phyloP scores from a whole-genome alignment of 208 protist genomes.

The Trypanosomatidae sp. region DNA sequence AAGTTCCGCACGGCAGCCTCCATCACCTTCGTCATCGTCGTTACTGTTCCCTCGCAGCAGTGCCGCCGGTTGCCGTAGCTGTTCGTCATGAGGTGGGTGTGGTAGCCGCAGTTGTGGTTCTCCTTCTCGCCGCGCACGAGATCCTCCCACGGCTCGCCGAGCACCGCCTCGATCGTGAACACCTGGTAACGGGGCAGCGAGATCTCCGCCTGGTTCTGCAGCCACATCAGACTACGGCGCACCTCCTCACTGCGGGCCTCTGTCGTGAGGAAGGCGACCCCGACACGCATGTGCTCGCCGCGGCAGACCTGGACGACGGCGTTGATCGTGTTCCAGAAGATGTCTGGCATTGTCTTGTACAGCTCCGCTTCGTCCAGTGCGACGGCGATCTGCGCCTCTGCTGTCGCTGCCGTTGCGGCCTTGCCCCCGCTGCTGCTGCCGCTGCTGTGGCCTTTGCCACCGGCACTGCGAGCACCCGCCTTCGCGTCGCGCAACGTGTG shows the following conservation, averaged over 20 bases:
- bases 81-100: slow-evolving; percentile 14
- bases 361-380: slow-evolving; percentile 5
- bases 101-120: slow-evolving; percentile 12
- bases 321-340: slow-evolving; percentile 8
- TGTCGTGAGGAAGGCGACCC: slow-evolving; percentile 33
- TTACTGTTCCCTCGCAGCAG: slow-evolving; percentile 18
- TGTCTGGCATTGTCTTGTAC: not conserved
- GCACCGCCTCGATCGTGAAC: slow-evolving; percentile 11
- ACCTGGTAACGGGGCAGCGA: slow-evolving; percentile 23
- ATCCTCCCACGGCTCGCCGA: slow-evolving; percentile 16
- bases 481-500: not conserved
- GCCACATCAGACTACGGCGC: slow-evolving; percentile 7
- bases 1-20: slow-evolving; percentile 4
- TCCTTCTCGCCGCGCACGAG: slow-evolving; percentile 2
- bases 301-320: too few species aligned
- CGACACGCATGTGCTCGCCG: slow-evolving; percentile 3
- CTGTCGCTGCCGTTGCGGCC: not conserved
- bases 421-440: not conserved
- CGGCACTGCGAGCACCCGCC: too few species aligned
- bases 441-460: not conserved
- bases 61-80: slow-evolving; percentile 12
- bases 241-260: slow-evolving; percentile 13
- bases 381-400: too few species aligned
- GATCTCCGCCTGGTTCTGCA: slow-evolving; percentile 9
- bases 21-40: slow-evolving; percentile 10